Base-by-base conservation (phyloP, 345 rosid genomes). In the Salix exigua region DNA sequence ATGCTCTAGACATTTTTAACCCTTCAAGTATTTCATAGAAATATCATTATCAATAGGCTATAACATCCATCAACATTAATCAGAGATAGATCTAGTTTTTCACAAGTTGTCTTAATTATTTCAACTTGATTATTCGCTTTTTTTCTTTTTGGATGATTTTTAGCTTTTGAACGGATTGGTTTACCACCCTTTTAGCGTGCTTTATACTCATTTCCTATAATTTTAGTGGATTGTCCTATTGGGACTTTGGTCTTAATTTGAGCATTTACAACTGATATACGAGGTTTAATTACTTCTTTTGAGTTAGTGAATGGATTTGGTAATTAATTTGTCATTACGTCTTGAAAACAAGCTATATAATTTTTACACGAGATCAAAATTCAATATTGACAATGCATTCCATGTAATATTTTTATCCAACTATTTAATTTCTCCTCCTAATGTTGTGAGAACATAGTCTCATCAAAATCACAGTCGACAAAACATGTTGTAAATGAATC, bases 401-500 rank as follows among this genome's bases (percentile, higher is more conserved):
- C 40, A 38, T 38, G 40, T 38, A 38, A 38, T 38, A 5, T 38
- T 38, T 38, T 38, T 38, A 5, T 38, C 9, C 9, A 38, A 38
- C 40, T 38, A 1, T 7, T 38, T 38, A 38, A 38, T 66, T 13
- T 16, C 21, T 30, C 8, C 42, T 64, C 74, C 74, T 28, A 30
- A 18, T 26, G 61, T 13, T 53, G 64, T 53, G 64, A 64, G 16
- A 28, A 51, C 12, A 31, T 28, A 28, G 30, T 28, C 18, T 71
- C 74, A 71, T 73, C 53, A 61, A 73, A 73, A 58, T 71, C 46
- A 51, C 46, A 33, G 31, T 71, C 17, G 40, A 14, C 42, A 71
- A 51, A 71, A 5, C 26, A 17, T 21, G 67, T 13, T 14, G 19
- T 72, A 58, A 37, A 73, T 12, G 38, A 1, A 72, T 72, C 65